A percentile compares a stretch with the other conserved stretches of the same genome.
Evolutionary conservation across 257 asterid species (phyloP).

Genomic region (Lantana camara): DNA sequence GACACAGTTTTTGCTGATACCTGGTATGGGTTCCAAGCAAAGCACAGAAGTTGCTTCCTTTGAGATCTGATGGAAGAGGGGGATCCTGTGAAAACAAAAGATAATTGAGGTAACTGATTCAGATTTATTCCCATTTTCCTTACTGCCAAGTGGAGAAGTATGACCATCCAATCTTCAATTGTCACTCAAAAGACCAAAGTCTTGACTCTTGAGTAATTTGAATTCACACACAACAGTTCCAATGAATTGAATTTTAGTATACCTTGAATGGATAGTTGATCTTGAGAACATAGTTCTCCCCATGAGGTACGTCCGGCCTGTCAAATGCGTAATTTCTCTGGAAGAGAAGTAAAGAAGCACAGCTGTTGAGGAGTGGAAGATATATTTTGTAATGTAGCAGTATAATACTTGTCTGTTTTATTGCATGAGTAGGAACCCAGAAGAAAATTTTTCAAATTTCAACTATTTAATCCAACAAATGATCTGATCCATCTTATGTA

Average conservation of each 20-base stretch:
- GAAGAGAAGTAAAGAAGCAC: constrained; percentile 21
- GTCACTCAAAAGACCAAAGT: too few species aligned
- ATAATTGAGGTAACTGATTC: constrained; percentile 29
- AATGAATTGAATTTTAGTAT: constrained; percentile 16
- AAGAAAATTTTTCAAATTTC: constrained; percentile 4
- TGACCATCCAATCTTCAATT: too few species aligned
- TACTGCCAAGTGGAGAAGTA: too few species aligned
- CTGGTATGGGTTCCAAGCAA: constrained; percentile 95
- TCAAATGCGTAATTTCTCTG: constrained; percentile 98
- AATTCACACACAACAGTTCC: constrained; percentile 6
- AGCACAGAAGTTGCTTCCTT: constrained; percentile 73
- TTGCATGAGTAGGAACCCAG: constrained; percentile 7
- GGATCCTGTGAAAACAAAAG: constrained; percentile 61
- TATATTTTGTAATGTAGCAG: constrained; percentile 20
- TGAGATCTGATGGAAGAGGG: constrained; percentile 87
- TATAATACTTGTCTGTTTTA: not conserved
- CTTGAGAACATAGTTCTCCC: constrained; percentile 85
- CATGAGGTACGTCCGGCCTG: constrained; percentile 79
- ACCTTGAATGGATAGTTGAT: constrained; percentile 90
- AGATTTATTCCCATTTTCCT: constrained; percentile 23
- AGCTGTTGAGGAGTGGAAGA: constrained; percentile 16
- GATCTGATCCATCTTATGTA: constrained; percentile 24
- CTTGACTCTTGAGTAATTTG: not conserved
- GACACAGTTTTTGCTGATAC: constrained; percentile 38
- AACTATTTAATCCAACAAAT: constrained; percentile 8